Evolutionary conservation across 75 land plant genomes (phyloP).

Genomic region (Pseudotsuga menziesii): DNA sequence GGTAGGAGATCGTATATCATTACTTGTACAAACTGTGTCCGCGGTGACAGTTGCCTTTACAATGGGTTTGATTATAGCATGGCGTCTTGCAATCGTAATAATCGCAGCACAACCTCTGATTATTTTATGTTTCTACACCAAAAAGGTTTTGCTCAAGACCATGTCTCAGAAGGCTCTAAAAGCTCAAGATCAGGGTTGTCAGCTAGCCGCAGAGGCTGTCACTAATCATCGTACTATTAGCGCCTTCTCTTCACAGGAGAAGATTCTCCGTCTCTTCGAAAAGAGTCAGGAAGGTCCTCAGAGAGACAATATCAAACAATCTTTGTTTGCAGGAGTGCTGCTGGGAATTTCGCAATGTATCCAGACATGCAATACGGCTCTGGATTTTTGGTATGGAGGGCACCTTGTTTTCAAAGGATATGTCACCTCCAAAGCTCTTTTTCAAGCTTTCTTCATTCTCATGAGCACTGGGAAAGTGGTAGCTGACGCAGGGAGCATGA

Average conservation of each 20-base stretch:
- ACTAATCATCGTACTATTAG: constrained; percentile 63
- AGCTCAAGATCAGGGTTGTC: constrained; percentile 46
- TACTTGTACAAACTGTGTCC: constrained; percentile 54
- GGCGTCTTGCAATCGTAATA: constrained; percentile 76
- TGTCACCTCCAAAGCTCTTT: constrained; percentile 41
- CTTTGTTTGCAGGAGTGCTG: constrained; percentile 62
- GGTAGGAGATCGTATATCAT: constrained; percentile 60
- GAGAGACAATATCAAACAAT: constrained; percentile 37
- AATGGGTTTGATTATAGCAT: constrained; percentile 52
- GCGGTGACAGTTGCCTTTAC: constrained; percentile 49
- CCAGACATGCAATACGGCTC: constrained; percentile 47
- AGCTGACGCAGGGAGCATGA: constrained; percentile 73
- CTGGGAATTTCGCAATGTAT: constrained; percentile 52
- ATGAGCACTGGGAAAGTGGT: constrained; percentile 75
- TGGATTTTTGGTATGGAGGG: constrained; percentile 86
- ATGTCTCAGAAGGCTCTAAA: constrained; percentile 30
- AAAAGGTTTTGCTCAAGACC: constrained; percentile 40
- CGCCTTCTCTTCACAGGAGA: constrained; percentile 47
- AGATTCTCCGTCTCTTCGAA: constrained; percentile 42
- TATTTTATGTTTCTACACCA: constrained; percentile 58
- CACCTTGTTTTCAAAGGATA: constrained; percentile 34
- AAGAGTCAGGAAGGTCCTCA: constrained; percentile 41
- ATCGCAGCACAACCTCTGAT: constrained; percentile 75
- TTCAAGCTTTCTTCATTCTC: constrained; percentile 72
- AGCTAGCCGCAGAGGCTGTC: constrained; percentile 68